phyloP scores from a whole-genome alignment of 257 asterid genomes.

The Mitragyna speciosa region DNA sequence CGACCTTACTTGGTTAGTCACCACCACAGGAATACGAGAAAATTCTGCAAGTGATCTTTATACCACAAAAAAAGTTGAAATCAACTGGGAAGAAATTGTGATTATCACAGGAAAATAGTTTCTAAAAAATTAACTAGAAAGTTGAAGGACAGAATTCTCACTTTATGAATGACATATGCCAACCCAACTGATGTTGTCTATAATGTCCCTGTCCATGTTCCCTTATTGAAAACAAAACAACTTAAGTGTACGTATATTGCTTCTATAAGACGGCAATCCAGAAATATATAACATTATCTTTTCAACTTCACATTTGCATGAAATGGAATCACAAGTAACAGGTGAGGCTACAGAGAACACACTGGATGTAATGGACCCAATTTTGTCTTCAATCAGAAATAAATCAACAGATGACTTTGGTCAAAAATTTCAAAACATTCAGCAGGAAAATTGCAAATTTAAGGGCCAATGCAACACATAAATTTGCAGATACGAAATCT shows the following conservation, averaged over 20 bases:
- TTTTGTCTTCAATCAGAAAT: background rate
- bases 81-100: background rate
- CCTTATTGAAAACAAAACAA: conserved; percentile 30
- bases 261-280: conserved; percentile 5
- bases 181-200: conserved; percentile 60
- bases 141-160: conserved; percentile 32
- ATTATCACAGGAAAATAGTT: background rate
- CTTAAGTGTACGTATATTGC: background rate
- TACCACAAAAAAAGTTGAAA: conserved; percentile 18
- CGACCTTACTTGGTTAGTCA: conserved; percentile 88
- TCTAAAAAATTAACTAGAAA: conserved; percentile 5
- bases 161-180: conserved; percentile 87
- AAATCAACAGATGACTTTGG: background rate
- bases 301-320: background rate
- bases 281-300: background rate
- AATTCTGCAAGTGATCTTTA: conserved; percentile 78
- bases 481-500: background rate
- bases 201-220: conserved; percentile 50
- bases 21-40: conserved; percentile 78
- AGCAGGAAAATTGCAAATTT: too few relatives aligned
- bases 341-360: background rate
- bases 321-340: background rate
- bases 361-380: background rate
- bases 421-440: too few relatives aligned
- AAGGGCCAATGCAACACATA: background rate